These are phyloP conservation scores for Prinsepia uniflora DNA, from an alignment of 306 rosid species.

Conservation along the genomic window DNA sequence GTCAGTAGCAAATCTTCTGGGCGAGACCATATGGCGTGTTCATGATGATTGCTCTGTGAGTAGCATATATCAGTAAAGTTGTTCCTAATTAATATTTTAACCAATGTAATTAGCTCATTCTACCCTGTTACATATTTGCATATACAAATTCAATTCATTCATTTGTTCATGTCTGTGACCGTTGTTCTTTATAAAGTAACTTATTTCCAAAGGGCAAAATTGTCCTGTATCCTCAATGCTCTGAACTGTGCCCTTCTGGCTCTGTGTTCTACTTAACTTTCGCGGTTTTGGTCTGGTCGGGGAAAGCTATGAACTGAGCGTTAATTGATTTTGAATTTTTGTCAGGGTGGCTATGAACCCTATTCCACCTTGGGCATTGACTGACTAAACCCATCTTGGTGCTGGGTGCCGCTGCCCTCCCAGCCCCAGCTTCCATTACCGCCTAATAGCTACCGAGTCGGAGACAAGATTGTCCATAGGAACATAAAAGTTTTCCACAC, in stretches of 20 bases:
- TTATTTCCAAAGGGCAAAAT: neutral
- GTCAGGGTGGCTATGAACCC: conserved; percentile 43
- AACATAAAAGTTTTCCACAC: neutral
- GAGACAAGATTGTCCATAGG: conserved; percentile 16
- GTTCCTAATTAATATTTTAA: neutral
- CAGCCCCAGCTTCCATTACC: conserved; percentile 25
- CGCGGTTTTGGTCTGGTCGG: neutral
- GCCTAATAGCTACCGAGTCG: conserved; percentile 1
- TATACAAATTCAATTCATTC: conserved; percentile 5
- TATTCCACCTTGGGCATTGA: conserved; percentile 48
- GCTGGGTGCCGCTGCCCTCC: conserved; percentile 9
- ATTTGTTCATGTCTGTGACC: neutral
- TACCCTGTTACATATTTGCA: neutral
- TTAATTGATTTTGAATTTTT: conserved; percentile 25
- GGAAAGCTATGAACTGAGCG: conserved; percentile 1
- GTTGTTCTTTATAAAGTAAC: neutral
- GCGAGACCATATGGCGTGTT: conserved; percentile 99
- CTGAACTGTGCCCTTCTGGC: neutral
- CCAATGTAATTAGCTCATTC: conserved; percentile 15
- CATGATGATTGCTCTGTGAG: conserved; percentile 99
- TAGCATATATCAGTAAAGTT: conserved; percentile 58
- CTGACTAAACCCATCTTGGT: conserved; percentile 23
- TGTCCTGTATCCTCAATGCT: neutral
- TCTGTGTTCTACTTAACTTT: conserved; percentile 7
- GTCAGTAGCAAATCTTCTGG: conserved; percentile 93